Evolutionary conservation across 2,329 filamentous ascomycete genomes (phyloP), one percentile per base, ranked within the genome.

Genomic region (Orbilia brochopaga): DNA sequence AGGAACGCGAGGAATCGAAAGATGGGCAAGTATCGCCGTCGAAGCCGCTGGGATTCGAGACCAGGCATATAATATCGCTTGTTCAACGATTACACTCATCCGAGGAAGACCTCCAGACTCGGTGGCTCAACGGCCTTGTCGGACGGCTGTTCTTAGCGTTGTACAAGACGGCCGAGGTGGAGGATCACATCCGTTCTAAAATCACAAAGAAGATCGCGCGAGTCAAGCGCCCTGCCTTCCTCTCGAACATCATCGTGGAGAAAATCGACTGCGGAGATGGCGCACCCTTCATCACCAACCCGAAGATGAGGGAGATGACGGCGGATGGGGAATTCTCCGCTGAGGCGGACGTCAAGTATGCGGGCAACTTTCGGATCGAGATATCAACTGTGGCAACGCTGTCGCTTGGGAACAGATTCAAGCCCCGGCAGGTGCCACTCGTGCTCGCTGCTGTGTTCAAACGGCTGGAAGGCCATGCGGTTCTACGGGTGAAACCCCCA

Each of bases 181-280:
- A 96, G 78, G 85, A 88, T 50, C 86, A 90, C 64, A 86, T 99
- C 57, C 85, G 88, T 69, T 86, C 87, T 67, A 97, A 96, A 80
- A 89, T 99, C 74, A 92, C 90, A 21, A 97, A 96, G 81, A 99
- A 99, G 82, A 96, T 99, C 62, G 88, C 92, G 0, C 87, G 94
- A 35, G 93, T 96, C 24, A 94, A 95, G 76, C 92, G 92, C 75
- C 94, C 94, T 0, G 88, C 88, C 1, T 96, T 97, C 77, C 87
- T 99, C 65, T 92, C 90, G 17, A 88, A 89, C 75, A 88, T 99
- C 66, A 85, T 85, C n/a, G 85, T 97, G 50, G 88, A 88, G 75
- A 88, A 87, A 58, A 91, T 99, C 59, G 86, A 95, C 76, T 90
- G 92, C 74, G 94, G 94, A 2, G 89, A 94, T 74, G 86, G 91